These are phyloP conservation scores for Xylaria curta DNA, from an alignment of 495 filamentous ascomycete species.

Conservation along the genomic window DNA sequence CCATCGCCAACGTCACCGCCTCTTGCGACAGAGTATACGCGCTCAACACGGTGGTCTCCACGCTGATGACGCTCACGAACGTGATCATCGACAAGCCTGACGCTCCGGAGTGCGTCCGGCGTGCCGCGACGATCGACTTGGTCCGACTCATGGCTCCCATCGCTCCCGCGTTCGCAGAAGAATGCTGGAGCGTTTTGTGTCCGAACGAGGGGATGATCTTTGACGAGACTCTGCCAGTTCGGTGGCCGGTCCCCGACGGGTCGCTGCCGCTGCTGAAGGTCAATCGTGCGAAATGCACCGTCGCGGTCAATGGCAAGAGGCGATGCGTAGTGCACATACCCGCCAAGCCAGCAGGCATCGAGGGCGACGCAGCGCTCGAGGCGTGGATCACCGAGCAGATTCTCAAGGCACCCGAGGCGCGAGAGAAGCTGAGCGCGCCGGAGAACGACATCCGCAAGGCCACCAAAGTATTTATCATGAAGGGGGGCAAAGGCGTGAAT, in stretches of 20 bases:
- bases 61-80: conserved; percentile 82
- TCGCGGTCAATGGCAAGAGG: conserved; percentile 80
- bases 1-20: conserved; percentile 69
- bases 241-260: conserved; percentile 57
- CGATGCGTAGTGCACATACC: conserved; percentile 68
- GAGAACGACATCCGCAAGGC: conserved; percentile 47
- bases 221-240: conserved; percentile 30
- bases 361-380: conserved; percentile 42
- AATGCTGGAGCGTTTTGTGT: conserved; percentile 72
- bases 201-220: conserved; percentile 53
- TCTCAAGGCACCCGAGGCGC: conserved; percentile 48
- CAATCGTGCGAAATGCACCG: conserved; percentile 57
- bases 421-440: conserved; percentile 52
- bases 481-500: conserved; percentile 61
- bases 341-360: conserved; percentile 40
- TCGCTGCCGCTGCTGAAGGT: conserved; percentile 48
- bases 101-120: conserved; percentile 36
- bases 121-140: conserved; percentile 53
- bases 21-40: conserved; percentile 73
- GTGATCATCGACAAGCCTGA: conserved; percentile 48
- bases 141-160: conserved; percentile 78
- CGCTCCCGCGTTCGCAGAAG: conserved; percentile 77
- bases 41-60: conserved; percentile 82
- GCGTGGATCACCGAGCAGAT: conserved; percentile 65
- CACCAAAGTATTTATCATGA: conserved; percentile 58